Evolutionary conservation across 179 eudicot species (phyloP).

Genomic region (Beta lomatogona): DNA sequence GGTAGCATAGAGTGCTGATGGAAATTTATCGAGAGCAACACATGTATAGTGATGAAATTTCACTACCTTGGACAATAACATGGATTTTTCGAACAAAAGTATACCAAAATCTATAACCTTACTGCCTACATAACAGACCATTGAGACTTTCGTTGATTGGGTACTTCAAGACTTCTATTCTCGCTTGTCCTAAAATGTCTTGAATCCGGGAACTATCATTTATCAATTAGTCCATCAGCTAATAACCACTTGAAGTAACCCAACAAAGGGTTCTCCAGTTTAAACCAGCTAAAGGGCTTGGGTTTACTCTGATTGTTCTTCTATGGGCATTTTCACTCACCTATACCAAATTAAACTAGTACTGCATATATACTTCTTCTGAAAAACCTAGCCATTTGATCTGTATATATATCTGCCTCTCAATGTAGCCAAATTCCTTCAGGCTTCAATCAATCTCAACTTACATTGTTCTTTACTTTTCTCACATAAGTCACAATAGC

Average conservation of each 20-base stretch:
- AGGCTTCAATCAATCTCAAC: too few relatives aligned
- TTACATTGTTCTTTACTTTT: not conserved
- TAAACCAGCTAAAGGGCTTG: not conserved
- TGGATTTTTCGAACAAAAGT: too few relatives aligned
- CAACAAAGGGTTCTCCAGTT: not conserved
- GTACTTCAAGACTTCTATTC: not conserved
- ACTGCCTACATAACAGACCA: not conserved
- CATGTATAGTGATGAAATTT: too few relatives aligned
- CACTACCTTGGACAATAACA: too few relatives aligned
- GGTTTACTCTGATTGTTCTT: not conserved
- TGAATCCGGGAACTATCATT: not conserved
- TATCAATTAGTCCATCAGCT: not conserved
- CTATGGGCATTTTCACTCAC: not conserved
- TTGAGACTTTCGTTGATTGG: not conserved
- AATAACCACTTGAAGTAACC: not conserved
- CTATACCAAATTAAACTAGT: not conserved
- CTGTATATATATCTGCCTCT: not conserved
- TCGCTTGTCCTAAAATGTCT: not conserved
- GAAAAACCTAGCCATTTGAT: not conserved
- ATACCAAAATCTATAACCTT: too few relatives aligned
- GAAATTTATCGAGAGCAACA: too few relatives aligned
- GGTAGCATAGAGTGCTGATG: too few relatives aligned
- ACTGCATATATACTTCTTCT: not conserved
- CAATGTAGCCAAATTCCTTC: not conserved
- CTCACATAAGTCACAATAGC: not conserved